Conservation (phyloP, 1,284 basidiomycete species). For the Vanrija sp. region DNA sequence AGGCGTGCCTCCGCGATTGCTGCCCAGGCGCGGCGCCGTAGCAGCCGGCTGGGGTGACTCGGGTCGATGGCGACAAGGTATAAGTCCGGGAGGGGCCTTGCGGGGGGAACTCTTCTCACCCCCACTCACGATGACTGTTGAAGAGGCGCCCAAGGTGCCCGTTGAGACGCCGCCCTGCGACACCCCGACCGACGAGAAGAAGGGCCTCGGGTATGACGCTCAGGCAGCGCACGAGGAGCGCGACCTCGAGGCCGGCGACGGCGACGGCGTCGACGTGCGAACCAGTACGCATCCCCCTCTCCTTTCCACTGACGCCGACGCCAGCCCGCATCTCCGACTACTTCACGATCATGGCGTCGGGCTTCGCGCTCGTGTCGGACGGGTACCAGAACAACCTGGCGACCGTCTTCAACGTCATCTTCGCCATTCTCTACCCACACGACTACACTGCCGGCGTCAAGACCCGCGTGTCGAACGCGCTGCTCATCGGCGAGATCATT, state of each 20-base stretch:
- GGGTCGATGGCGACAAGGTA: too few species aligned
- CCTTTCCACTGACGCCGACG: background rate
- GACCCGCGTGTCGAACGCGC: conserved; percentile 67
- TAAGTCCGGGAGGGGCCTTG: too few species aligned
- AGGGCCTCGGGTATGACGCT: background rate
- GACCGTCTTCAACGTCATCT: conserved; percentile 29
- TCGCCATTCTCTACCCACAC: background rate
- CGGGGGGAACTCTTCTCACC: too few species aligned
- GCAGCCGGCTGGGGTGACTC: too few species aligned
- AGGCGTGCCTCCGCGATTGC: too few species aligned
- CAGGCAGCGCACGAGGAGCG: background rate
- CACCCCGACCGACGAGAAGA: background rate
- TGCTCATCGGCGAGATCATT: conserved; percentile 60
- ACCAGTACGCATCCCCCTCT: background rate
- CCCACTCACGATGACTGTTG: too few species aligned
- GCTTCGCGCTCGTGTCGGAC: conserved; percentile 33
- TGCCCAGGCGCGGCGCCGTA: too few species aligned
- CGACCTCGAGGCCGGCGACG: background rate
- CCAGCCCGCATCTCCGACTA: conserved; percentile 13
- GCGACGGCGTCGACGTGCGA: background rate
- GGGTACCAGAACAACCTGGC: conserved; percentile 40
- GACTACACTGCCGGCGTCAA: conserved; percentile 61
- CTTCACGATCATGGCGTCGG: conserved; percentile 30
- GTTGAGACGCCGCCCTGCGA: background rate
- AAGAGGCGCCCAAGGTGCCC: too few species aligned